phyloP scores from a whole-genome alignment of 257 asterid genomes.

The Salvia rosmarinus region DNA sequence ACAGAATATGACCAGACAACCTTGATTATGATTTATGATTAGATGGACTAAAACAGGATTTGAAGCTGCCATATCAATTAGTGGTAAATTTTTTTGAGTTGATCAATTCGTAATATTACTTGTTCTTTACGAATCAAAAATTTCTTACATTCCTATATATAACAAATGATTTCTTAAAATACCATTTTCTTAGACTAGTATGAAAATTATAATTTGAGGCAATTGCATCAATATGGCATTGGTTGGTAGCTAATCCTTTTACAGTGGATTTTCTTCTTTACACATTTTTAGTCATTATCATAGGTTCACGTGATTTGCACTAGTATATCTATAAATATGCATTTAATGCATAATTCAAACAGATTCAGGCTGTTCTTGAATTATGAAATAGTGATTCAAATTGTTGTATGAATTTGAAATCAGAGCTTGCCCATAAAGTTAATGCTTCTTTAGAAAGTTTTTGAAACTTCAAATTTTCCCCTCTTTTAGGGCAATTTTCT shows the following conservation, averaged over 20 bases:
- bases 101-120: background rate
- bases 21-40: no score
- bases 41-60: no score
- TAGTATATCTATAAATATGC: no score
- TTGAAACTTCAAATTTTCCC: background rate
- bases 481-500: no score
- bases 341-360: background rate
- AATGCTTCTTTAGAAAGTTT: background rate
- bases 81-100: no score
- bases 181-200: background rate
- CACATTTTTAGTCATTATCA: no score
- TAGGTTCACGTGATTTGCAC: background rate
- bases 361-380: background rate
- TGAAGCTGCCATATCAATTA: no score
- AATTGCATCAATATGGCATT: background rate
- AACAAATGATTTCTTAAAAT: background rate
- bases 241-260: slow-evolving; percentile 4
- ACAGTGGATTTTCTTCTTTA: background rate
- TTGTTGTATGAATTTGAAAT: background rate
- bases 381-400: background rate
- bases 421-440: background rate
- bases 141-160: background rate
- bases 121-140: background rate
- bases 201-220: background rate
- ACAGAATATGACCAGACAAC: no score